phyloP scores from a whole-genome alignment of 768 basidiomycete species.

The Suillus lakei region DNA sequence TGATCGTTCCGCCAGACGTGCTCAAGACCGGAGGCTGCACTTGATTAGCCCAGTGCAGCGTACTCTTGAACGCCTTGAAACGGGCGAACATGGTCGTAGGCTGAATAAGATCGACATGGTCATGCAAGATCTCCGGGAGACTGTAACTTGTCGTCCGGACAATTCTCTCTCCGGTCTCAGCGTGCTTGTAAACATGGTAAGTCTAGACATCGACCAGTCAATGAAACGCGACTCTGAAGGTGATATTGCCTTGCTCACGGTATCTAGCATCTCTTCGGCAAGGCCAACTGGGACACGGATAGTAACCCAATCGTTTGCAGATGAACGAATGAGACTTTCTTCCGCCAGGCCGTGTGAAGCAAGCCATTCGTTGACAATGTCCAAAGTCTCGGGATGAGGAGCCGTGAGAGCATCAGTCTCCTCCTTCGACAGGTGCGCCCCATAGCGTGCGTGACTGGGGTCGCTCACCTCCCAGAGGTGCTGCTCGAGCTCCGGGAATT shows the following conservation, averaged over 20 bases:
- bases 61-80: conserved; percentile 47
- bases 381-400: conserved; percentile 57
- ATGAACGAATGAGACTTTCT: conserved; percentile 54
- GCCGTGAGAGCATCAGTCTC: conserved; percentile 66
- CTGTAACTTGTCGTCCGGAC: conserved; percentile 72
- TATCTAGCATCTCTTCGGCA: conserved; percentile 72
- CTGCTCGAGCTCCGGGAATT: conserved; percentile 54
- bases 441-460: conserved; percentile 58
- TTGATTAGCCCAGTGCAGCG: conserved; percentile 37
- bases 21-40: conserved; percentile 7
- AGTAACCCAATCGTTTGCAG: conserved; percentile 73
- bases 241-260: conserved; percentile 44
- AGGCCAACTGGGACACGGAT: conserved; percentile 59
- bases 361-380: conserved; percentile 67
- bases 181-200: conserved; percentile 67
- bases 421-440: conserved; percentile 64
- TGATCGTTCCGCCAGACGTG: conserved; percentile 21
- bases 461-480: conserved; percentile 62
- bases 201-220: conserved; percentile 41
- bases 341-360: conserved; percentile 56
- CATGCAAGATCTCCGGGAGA: conserved; percentile 62
- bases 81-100: conserved; percentile 73
- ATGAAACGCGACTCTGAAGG: not conserved
- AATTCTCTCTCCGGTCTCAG: conserved; percentile 53
- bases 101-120: conserved; percentile 69